These are phyloP conservation scores for Suillus alpinus DNA, from an alignment of 768 basidiomycete genomes.

Conservation along the genomic window DNA sequence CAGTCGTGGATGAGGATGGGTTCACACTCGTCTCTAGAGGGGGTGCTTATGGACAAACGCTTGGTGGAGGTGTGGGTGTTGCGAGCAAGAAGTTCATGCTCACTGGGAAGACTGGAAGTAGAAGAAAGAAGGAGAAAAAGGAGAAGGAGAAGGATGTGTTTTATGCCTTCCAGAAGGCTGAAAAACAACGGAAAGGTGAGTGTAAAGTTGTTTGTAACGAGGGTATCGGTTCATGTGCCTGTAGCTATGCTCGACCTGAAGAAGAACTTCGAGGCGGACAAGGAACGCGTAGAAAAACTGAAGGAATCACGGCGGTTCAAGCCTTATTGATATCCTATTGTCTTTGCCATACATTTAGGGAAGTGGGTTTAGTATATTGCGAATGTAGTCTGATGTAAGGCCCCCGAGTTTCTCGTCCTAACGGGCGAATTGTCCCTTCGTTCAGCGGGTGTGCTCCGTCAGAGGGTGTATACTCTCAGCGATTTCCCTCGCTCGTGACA, in stretches of 20 bases:
- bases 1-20: constrained; percentile 90
- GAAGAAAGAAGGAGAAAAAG: constrained; percentile 46
- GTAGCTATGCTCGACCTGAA: constrained; percentile 61
- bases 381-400: not conserved
- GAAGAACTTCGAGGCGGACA: constrained; percentile 85
- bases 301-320: constrained; percentile 81
- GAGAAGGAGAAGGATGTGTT: constrained; percentile 72
- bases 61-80: constrained; percentile 75
- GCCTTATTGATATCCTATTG: constrained; percentile 61
- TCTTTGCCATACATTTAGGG: not conserved
- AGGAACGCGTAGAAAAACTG: constrained; percentile 43
- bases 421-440: not conserved
- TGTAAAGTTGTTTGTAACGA: not conserved
- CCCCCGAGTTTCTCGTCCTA: not conserved
- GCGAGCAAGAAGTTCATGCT: constrained; percentile 57
- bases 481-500: not conserved
- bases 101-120: constrained; percentile 33
- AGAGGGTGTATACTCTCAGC: not conserved
- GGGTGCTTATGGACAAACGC: constrained; percentile 83
- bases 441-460: not conserved
- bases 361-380: not conserved
- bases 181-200: constrained; percentile 82
- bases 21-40: constrained; percentile 94
- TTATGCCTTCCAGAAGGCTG: constrained; percentile 89
- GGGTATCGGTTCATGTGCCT: constrained; percentile 7